Conservation (phyloP, 1,284 basidiomycete genomes). For the Psilocybe mexicana region DNA sequence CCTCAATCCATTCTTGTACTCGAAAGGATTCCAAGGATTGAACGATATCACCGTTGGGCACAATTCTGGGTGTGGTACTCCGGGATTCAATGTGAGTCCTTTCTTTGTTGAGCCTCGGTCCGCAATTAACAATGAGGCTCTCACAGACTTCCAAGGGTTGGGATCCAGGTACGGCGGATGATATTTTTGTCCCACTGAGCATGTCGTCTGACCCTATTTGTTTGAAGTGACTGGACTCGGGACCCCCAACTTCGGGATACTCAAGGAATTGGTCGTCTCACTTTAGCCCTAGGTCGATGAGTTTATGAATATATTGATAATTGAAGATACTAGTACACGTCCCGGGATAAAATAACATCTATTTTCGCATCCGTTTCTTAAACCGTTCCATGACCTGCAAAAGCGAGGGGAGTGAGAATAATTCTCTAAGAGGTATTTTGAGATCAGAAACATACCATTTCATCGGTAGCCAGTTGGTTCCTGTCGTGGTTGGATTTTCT, state of each 20-base stretch:
- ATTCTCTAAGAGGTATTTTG: neutral
- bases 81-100: slow-evolving; percentile 45
- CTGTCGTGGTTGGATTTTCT: slow-evolving; percentile 54
- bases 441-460: slow-evolving; percentile 55
- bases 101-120: neutral
- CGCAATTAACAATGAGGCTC: neutral
- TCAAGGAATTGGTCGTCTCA: slow-evolving; percentile 27
- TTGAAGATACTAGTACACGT: slow-evolving; percentile 16
- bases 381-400: slow-evolving; percentile 82
- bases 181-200: slow-evolving; percentile 5
- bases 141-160: slow-evolving; percentile 44
- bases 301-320: slow-evolving; percentile 13
- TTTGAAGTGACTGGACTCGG: slow-evolving; percentile 48
- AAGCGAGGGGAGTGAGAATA: neutral
- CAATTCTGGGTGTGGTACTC: slow-evolving; percentile 56
- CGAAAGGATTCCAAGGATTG: slow-evolving; percentile 41
- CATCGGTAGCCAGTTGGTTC: slow-evolving; percentile 87
- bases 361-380: slow-evolving; percentile 84
- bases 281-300: slow-evolving; percentile 4
- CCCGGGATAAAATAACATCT: slow-evolving; percentile 18
- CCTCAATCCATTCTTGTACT: slow-evolving; percentile 61
- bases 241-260: slow-evolving; percentile 47
- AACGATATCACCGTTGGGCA: slow-evolving; percentile 57
- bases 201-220: slow-evolving; percentile 2
- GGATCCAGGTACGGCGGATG: slow-evolving; percentile 41